Evolutionary conservation across 768 basidiomycete genomes (phyloP), one percentile per base, ranked within the genome.

Genomic region (Amyloporia xantha): DNA sequence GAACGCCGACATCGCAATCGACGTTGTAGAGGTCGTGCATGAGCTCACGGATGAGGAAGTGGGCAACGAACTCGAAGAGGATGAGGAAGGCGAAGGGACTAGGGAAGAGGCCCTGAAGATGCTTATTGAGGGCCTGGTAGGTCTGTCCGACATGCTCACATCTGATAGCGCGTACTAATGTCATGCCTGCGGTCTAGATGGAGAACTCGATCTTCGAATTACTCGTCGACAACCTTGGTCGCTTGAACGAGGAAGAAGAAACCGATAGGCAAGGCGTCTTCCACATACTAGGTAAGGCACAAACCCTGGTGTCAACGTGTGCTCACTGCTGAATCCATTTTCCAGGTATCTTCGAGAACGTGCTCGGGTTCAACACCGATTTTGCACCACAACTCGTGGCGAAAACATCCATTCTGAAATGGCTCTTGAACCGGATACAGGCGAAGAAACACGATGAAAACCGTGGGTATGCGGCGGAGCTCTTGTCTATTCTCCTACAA

Each of bases 1-100:
- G 66, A 99, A 99, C 63, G 77, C 85, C 41, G 96, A 99, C 67
- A 97, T 99, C 52, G 88, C 89, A n/a, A 88, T 98, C 47, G 93
- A 96, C 56, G 86, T 91, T 26, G 83, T 98, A 28, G 90, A 94
- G 62, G 77, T 95, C 17, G 73, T 99, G 4, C 85, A 92, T 58
- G 96, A 99, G 66, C 75, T 97, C 52, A 95, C 93, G 1, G 96
- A 99, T 56, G 96, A 98, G 66, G 95, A 98, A 58, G 90, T 91
- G 1, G 88, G 87, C 4, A 83, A 87, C 41, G 88, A 84, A 58
- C 78, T 62, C 2, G 81, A 79, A 21, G 81, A 78, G 9, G 78
- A 73, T 6, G 76, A 85, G 0, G 85, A 84, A 20, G 79, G 79
- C 11, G 79, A 73, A 27, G 79, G 81, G 51, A 73, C 72, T 24